These are phyloP conservation scores for Plasmodium blacklocki DNA, from an alignment of 169 alveolate genomes.

Conservation along the genomic window DNA sequence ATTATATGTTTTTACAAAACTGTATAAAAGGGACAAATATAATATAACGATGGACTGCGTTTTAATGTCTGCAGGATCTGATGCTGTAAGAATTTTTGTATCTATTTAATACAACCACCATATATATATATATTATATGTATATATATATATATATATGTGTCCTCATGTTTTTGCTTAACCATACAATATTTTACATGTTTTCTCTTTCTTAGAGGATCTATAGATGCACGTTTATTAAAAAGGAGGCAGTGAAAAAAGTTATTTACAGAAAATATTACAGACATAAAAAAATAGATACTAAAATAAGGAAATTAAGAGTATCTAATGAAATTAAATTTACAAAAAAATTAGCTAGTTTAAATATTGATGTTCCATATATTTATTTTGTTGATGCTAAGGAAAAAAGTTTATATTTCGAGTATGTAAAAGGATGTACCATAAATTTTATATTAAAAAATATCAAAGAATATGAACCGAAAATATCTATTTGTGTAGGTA, in stretches of 20 bases:
- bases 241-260: constrained; percentile 79
- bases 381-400: constrained; percentile 80
- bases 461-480: constrained; percentile 50
- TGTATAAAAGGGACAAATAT: no score
- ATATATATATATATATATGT: background rate
- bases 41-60: constrained; percentile 12
- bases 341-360: constrained; percentile 75
- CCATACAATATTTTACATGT: background rate
- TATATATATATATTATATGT: background rate
- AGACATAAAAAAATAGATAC: constrained; percentile 82
- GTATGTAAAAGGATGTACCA: constrained; percentile 80
- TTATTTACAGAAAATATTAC: constrained; percentile 76
- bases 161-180: no score
- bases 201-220: constrained; percentile 20
- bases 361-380: constrained; percentile 83
- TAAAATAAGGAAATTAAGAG: constrained; percentile 75
- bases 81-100: constrained; percentile 39
- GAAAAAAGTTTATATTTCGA: constrained; percentile 80
- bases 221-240: constrained; percentile 75
- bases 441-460: constrained; percentile 44
- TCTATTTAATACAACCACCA: background rate
- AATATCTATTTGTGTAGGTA: constrained; percentile 67
- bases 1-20: no score
- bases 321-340: constrained; percentile 80
- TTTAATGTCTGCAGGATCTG: constrained; percentile 70